phyloP scores from a whole-genome alignment of 2,329 filamentous ascomycete species.

The Neofusicoccum parvum region DNA sequence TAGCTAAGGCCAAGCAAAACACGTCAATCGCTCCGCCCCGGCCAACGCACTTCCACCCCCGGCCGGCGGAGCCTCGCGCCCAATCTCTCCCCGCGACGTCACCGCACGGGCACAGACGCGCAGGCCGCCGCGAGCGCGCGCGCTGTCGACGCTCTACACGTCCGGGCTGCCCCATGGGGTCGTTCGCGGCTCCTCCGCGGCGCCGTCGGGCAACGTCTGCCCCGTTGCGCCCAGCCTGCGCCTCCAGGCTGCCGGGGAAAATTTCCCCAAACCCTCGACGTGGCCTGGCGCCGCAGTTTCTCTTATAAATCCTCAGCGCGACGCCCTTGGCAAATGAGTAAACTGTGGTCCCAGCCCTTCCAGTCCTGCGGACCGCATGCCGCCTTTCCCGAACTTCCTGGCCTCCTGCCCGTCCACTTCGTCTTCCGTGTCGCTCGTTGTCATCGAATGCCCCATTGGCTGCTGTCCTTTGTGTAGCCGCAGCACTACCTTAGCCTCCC shows the following conservation, averaged over 20 bases:
- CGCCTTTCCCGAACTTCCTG: conserved; percentile 2
- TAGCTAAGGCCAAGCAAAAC: conserved; percentile 7
- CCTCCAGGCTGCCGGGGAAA: background rate
- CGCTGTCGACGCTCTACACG: background rate
- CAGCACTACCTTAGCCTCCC: background rate
- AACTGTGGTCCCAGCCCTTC: background rate
- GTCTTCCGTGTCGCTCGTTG: too few relatives aligned
- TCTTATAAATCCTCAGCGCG: conserved; percentile 3
- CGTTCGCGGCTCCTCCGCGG: background rate
- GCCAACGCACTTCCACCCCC: background rate
- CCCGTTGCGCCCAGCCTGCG: background rate
- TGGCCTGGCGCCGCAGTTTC: conserved; percentile 7
- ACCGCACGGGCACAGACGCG: background rate
- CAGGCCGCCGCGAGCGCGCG: background rate
- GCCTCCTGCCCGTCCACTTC: background rate
- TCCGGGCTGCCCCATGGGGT: background rate
- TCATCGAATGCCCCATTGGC: background rate
- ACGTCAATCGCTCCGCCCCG: conserved; percentile 1
- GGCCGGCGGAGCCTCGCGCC: background rate
- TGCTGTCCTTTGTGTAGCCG: background rate
- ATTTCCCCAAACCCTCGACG: background rate
- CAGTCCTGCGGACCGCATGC: background rate
- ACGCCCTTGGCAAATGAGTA: conserved; percentile 5
- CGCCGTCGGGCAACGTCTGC: background rate
- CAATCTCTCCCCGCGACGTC: background rate